Percentiles rank a stretch among this genome's conserved stretches.
Evolutionary conservation across 1,284 basidiomycete genomes (phyloP).

Genomic region (Cryptococcus deneoformans): DNA sequence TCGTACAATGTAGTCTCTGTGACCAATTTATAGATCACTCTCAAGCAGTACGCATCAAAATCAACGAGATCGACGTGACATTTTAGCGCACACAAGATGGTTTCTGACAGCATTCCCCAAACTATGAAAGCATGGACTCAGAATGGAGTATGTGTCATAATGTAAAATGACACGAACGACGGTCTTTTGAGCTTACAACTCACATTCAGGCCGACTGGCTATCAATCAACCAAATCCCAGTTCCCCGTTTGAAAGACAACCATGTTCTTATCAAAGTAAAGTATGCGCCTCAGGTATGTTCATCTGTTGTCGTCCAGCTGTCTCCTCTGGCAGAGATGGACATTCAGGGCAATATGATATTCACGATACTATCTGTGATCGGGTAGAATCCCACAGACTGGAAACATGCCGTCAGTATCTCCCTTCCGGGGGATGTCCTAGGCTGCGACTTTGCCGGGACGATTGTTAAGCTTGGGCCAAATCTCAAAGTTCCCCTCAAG

Average conservation of each 20-base stretch:
- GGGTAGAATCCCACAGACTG: slow-evolving; percentile 42
- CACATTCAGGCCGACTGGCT: background rate
- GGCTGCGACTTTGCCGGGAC: slow-evolving; percentile 55
- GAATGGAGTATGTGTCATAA: slow-evolving; percentile 7
- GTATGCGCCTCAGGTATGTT: slow-evolving; percentile 35
- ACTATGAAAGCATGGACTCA: slow-evolving; percentile 35
- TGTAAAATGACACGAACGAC: no score
- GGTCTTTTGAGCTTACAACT: background rate
- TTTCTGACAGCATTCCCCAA: slow-evolving; percentile 10
- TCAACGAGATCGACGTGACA: no score
- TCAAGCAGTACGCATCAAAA: no score
- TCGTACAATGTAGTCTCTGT: no score
- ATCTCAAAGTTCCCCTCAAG: slow-evolving; percentile 36
- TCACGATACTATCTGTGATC: background rate
- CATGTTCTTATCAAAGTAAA: slow-evolving; percentile 46
- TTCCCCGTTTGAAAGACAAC: slow-evolving; percentile 34
- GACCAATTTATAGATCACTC: no score
- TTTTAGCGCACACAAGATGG: no score
- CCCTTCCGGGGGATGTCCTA: slow-evolving; percentile 40
- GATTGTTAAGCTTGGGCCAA: slow-evolving; percentile 49
- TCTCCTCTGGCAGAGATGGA: no score
- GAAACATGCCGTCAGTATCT: slow-evolving; percentile 35
- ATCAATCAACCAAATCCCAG: slow-evolving; percentile 27
- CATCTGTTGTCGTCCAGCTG: background rate
- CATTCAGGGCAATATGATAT: background rate